These are phyloP conservation scores for Cicer judaicum DNA, from an alignment of 306 rosid genomes.

Conservation along the genomic window DNA sequence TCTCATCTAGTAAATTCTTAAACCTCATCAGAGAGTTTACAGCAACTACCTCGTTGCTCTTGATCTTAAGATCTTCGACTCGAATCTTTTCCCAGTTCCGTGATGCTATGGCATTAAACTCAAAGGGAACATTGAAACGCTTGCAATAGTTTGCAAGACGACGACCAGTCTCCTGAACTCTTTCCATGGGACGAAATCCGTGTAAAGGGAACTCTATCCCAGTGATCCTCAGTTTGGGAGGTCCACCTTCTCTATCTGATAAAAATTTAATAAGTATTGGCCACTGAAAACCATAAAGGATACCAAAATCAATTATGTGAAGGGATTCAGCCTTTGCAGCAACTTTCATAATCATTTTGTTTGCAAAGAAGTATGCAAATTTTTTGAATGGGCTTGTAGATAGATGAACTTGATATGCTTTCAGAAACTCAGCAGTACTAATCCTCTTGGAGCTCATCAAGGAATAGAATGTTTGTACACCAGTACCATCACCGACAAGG, in stretches of 20 bases:
- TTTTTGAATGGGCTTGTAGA: conserved; percentile 62
- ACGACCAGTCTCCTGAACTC: conserved; percentile 71
- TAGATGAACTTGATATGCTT: conserved; percentile 54
- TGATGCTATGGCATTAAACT: conserved; percentile 62
- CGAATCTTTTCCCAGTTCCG: conserved; percentile 70
- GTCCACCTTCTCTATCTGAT: conserved; percentile 63
- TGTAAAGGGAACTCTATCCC: conserved; percentile 80
- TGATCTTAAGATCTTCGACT: conserved; percentile 60
- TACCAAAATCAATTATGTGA: conserved; percentile 84
- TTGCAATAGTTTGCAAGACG: conserved; percentile 71
- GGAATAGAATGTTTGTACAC: conserved; percentile 48
- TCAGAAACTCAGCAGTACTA: conserved; percentile 62
- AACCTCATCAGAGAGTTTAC: conserved; percentile 63
- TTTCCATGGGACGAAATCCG: conserved; percentile 73
- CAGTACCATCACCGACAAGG: conserved; percentile 61
- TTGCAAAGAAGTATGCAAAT: conserved; percentile 55
- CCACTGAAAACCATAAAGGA: conserved; percentile 86
- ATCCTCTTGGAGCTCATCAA: conserved; percentile 44
- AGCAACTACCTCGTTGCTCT: conserved; percentile 58
- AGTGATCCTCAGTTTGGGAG: conserved; percentile 78
- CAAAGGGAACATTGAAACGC: conserved; percentile 74
- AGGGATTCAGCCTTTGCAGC: conserved; percentile 59
- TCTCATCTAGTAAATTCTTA: conserved; percentile 67
- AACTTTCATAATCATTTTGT: conserved; percentile 49
- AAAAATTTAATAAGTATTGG: conserved; percentile 71